phyloP scores from a whole-genome alignment of 768 basidiomycete genomes.

The Epithele typhae region DNA sequence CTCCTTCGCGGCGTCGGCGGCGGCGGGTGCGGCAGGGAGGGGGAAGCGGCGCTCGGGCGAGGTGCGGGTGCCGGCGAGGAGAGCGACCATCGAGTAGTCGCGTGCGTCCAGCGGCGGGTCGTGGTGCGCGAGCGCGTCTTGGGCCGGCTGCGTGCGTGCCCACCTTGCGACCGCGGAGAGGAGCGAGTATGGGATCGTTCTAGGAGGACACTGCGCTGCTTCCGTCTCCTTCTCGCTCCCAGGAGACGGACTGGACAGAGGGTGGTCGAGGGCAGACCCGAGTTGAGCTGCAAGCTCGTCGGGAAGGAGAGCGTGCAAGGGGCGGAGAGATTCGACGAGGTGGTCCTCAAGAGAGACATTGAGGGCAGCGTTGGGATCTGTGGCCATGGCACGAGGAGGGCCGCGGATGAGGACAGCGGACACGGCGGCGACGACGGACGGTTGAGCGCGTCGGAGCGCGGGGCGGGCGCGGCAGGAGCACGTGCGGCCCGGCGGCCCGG shows the following conservation, averaged over 20 bases:
- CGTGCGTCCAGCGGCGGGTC: slow-evolving; percentile 44
- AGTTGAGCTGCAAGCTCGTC: slow-evolving; percentile 38
- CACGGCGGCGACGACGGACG: background rate
- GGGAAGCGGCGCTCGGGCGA: slow-evolving; percentile 74
- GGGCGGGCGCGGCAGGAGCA: too few relatives aligned
- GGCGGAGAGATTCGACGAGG: slow-evolving; percentile 44
- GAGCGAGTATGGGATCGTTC: slow-evolving; percentile 59
- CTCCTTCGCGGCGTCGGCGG: slow-evolving; percentile 39
- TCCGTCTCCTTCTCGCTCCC: background rate
- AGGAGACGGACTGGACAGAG: background rate
- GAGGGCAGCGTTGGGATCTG: slow-evolving; percentile 24
- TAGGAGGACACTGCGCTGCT: slow-evolving; percentile 22
- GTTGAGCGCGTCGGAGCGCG: background rate
- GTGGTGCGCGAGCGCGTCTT: slow-evolving; percentile 30
- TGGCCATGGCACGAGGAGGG: background rate
- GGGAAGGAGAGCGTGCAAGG: slow-evolving; percentile 46
- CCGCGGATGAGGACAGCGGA: too few relatives aligned
- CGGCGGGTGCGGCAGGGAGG: slow-evolving; percentile 33
- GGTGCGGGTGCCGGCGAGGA: slow-evolving; percentile 76
- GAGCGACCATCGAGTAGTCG: slow-evolving; percentile 64
- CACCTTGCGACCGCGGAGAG: slow-evolving; percentile 62
- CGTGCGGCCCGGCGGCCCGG: too few relatives aligned
- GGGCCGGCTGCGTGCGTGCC: slow-evolving; percentile 54
- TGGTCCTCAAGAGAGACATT: slow-evolving; percentile 69
- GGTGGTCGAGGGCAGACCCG: slow-evolving; percentile 13